Percentiles rank a stretch among this genome's conserved stretches.
These are phyloP conservation scores for Phlegmacium glaucopus DNA, from an alignment of 768 basidiomycete species.

Conservation along the genomic window DNA sequence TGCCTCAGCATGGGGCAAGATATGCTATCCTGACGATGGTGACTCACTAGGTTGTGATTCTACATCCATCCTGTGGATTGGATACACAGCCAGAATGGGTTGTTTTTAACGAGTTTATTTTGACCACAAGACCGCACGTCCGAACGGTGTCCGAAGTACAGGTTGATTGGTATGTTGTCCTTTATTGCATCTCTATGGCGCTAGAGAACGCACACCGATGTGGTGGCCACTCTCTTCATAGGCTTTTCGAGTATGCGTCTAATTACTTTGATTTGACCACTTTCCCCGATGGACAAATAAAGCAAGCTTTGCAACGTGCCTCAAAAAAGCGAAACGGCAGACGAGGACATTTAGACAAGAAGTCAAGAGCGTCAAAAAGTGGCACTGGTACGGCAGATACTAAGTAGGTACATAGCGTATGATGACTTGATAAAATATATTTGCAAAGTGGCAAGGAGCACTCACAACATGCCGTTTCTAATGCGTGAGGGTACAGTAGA, in stretches of 20 bases:
- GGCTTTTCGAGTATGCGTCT: conserved; percentile 37
- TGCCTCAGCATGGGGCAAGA: neutral
- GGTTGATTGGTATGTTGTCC: conserved; percentile 68
- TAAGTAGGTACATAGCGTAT: no score
- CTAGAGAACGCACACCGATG: no score
- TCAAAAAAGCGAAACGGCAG: conserved; percentile 37
- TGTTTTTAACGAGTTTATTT: conserved; percentile 89
- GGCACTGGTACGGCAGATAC: no score
- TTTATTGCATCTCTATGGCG: no score
- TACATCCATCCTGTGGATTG: conserved; percentile 88
- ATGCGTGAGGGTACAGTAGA: no score
- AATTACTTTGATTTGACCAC: conserved; percentile 65
- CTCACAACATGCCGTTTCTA: no score
- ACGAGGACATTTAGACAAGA: no score
- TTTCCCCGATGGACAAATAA: conserved; percentile 72
- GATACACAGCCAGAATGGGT: conserved; percentile 92
- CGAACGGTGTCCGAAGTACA: conserved; percentile 86
- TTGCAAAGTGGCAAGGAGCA: no score
- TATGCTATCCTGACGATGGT: neutral
- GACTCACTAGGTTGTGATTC: conserved; percentile 46
- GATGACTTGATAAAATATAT: no score
- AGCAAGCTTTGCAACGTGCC: conserved; percentile 55
- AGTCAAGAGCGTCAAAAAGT: no score
- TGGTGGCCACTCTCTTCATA: conserved; percentile 14
- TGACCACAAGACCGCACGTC: conserved; percentile 87